Base-by-base conservation (phyloP, 192 early-diverging fungal species). In the Entomortierella parvispora region DNA sequence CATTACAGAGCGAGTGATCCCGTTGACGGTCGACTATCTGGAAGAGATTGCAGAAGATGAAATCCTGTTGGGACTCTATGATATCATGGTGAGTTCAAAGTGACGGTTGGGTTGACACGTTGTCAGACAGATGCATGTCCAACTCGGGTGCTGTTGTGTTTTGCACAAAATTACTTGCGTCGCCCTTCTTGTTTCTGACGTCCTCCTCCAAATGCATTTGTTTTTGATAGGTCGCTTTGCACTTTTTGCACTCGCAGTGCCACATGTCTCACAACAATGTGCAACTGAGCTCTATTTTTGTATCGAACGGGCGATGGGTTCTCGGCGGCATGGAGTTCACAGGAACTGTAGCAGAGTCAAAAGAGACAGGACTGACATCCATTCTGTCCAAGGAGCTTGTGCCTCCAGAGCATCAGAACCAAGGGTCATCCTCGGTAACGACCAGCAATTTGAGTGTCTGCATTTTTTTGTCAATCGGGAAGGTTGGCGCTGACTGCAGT, bases 161-260 rank as follows among this genome's bases (percentile, higher is more conserved):
- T 20, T 23, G 18, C 20, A 17, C 34, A 40, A n/a, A n/a, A n/a
- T n/a, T n/a, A n/a, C n/a, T n/a, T n/a, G n/a, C n/a, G n/a, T n/a
- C n/a, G n/a, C n/a, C n/a, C 32, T 11, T 40, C 29, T 40, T 34
- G 31, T 29, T 22, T 56, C 33, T 3, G 29, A 32, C 15, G 2
- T 54, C 6, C 14, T 26, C 28, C 4, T 32, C 20, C 32, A 57
- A 57, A 26, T 22, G 5, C 40, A 37, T 48, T 12, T 51, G 9
- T 63, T 57, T 10, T 8, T 2, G 7, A 61, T 58, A 77, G 74
- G 65, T 77, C 44, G 74, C 74, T 42, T 31, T 77, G 48, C 74
- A 77, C 42, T 77, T 77, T 44, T 56, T 77, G 55, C 74, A 77
- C 22, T 77, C 74, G n/a, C 74, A 77, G 44, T 77, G 74, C 42